Percentiles rank a stretch among this genome's conserved stretches.
Conservation (phyloP, 352 stramenopile genomes). For the Phytophthora agathidicida region DNA sequence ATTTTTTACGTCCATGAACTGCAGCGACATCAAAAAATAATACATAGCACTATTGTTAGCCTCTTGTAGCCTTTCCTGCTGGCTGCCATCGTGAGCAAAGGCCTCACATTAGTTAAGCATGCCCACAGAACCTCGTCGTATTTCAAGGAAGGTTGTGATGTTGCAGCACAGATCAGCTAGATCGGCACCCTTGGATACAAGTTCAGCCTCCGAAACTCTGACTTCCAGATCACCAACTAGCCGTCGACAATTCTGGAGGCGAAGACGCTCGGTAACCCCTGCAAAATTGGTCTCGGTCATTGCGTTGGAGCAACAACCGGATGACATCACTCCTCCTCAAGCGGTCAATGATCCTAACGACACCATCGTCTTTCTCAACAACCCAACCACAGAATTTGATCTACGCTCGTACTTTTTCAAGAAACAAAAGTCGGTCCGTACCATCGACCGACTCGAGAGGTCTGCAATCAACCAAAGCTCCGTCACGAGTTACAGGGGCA, state of each 20-base stretch:
- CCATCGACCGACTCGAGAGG: constrained; percentile 15
- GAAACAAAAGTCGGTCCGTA: constrained; percentile 3
- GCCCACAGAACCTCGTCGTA: constrained; percentile 11
- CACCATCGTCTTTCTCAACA: constrained; percentile 34
- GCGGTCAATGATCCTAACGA: constrained; percentile 21
- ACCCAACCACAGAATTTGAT: constrained; percentile 29
- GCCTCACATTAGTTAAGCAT: constrained; percentile 13
- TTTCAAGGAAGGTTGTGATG: neutral
- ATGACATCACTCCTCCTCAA: neutral
- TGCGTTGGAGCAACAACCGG: constrained; percentile 8
- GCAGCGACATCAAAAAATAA: too few relatives aligned
- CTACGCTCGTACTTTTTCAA: constrained; percentile 29
- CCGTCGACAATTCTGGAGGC: constrained; percentile 24
- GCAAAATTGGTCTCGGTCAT: constrained; percentile 2
- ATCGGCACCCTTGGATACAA: constrained; percentile 11
- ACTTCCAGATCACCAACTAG: constrained; percentile 3
- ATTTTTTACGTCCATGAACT: too few relatives aligned
- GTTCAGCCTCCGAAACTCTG: neutral
- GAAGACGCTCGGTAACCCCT: constrained; percentile 20
- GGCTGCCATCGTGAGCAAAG: too few relatives aligned
- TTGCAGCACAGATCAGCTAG: constrained; percentile 1
- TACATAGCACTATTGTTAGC: too few relatives aligned
- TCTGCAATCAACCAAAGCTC: constrained; percentile 29
- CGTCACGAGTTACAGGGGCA: constrained; percentile 14
- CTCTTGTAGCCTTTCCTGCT: too few relatives aligned